These are phyloP conservation scores for Mycosphaerella sp. DNA, from an alignment of 2,329 filamentous ascomycete species.

Conservation along the genomic window DNA sequence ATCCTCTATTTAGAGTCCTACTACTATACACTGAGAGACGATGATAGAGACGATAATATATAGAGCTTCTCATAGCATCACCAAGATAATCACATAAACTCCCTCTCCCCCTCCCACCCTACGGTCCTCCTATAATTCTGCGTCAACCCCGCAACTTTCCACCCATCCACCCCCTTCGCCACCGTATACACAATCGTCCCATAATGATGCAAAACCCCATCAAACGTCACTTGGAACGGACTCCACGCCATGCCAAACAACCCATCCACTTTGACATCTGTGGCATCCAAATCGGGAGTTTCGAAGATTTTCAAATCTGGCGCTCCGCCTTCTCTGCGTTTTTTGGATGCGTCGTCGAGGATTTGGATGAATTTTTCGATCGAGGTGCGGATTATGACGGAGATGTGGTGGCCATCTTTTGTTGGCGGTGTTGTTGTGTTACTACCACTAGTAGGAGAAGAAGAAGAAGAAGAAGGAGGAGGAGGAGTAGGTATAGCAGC, in stretches of 20 bases:
- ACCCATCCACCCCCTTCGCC: constrained; percentile 13
- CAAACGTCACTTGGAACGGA: constrained; percentile 22
- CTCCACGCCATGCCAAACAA: constrained; percentile 19
- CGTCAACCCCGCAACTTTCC: constrained; percentile 21
- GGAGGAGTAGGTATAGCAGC: background rate
- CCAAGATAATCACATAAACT: constrained; percentile 1
- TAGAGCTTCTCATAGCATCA: too few species aligned
- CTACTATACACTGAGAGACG: too few species aligned
- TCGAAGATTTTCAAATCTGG: constrained; percentile 14
- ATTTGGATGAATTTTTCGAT: constrained; percentile 21
- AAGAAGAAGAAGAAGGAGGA: constrained; percentile 5
- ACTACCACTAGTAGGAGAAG: background rate
- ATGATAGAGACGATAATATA: too few species aligned
- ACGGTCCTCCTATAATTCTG: constrained; percentile 22
- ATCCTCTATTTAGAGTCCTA: too few species aligned
- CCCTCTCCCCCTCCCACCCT: constrained; percentile 19
- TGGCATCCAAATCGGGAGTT: constrained; percentile 14
- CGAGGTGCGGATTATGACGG: constrained; percentile 6
- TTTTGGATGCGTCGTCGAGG: constrained; percentile 16
- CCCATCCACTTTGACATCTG: constrained; percentile 16
- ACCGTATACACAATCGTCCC: constrained; percentile 19
- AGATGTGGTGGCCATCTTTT: constrained; percentile 2
- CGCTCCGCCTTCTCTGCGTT: constrained; percentile 7
- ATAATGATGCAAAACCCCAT: constrained; percentile 23
- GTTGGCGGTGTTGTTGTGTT: background rate